Evolutionary conservation across 139 green algal species (phyloP).

Genomic region (Desmodesmus armatus): DNA sequence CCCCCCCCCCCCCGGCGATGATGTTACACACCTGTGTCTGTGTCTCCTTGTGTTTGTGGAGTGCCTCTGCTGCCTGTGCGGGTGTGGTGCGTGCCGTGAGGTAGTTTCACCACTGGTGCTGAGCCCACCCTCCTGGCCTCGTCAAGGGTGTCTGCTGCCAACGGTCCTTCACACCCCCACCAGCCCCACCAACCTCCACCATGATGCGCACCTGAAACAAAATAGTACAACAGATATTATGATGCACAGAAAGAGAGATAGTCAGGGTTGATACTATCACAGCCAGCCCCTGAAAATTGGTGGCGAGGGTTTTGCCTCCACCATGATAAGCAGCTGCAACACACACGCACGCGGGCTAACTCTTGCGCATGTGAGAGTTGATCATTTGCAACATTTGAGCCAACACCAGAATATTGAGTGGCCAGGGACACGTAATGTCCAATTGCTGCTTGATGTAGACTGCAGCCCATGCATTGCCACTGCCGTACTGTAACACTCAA

Average conservation of each 20-base stretch:
- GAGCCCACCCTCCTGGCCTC: constrained; percentile 23
- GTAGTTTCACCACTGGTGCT: constrained; percentile 15
- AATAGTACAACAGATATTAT: neutral
- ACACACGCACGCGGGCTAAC: neutral
- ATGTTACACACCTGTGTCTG: no score
- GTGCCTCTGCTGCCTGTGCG: neutral
- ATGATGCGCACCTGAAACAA: neutral
- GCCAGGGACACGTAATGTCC: no score
- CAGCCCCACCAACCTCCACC: constrained; percentile 7
- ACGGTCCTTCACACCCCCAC: neutral
- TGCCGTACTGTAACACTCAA: no score
- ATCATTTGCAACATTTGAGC: no score
- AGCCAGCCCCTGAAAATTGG: neutral
- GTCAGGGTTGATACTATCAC: neutral
- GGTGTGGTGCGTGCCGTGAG: neutral
- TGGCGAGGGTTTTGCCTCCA: neutral
- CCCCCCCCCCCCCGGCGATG: no score
- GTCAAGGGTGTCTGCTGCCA: constrained; percentile 30
- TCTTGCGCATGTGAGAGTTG: neutral
- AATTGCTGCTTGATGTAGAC: no score
- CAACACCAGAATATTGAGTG: no score
- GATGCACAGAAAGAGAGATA: neutral
- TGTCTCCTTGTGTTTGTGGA: neutral
- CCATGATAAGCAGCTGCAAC: neutral
- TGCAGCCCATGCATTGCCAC: no score